Base-by-base conservation (phyloP, 2,329 filamentous ascomycete genomes). In the Fusarium lyarnte region DNA sequence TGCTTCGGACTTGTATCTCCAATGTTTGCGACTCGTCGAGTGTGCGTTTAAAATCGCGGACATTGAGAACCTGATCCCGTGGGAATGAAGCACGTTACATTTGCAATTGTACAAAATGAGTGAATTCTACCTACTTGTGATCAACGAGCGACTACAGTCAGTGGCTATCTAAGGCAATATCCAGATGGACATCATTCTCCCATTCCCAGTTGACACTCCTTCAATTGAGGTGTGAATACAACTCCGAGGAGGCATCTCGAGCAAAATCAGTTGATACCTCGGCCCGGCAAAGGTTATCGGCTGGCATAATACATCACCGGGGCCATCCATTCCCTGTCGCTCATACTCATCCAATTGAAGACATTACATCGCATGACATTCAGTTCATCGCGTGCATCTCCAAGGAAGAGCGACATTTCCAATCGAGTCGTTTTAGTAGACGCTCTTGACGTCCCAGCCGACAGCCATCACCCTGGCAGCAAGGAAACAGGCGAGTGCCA, bases 401-500 rank as follows among this genome's bases (percentile, higher is more conserved):
- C 25, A 42, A 61, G 52, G 29, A 58, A 42, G 27, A 46, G 35
- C 41, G 23, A 31, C 38, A 23, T 35, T 39, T 29, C 33, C 36
- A 54, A 49, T 49, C 25, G 25, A 57, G 45, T 16, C 27, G 38
- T 53, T 36, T 57, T 54, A 73, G 52, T 71, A 73, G 62, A 74
- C 51, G 17, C 57, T 68, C 27, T 74, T 73, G 16, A 73, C 59
- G 5, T 58, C 49, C 70, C 70, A 73, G n/a, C 70, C 70, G 39
- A 73, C 70, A 21, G 70, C 70, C 42, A 73, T 58, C 5, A 73
- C 70, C 29, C 70, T 63, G 9, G 70, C 70, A 7, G 66, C 70
- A n/a, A 73, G 62, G 51, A 68, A 73, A 23, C 70, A 73, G 29
- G 70, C 70, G 17, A 74, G 61, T 17, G 70, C 70, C 51, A 73